These are phyloP conservation scores for Cinnamomum chago DNA, from an alignment of 164 flowering plant genomes.

Conservation along the genomic window DNA sequence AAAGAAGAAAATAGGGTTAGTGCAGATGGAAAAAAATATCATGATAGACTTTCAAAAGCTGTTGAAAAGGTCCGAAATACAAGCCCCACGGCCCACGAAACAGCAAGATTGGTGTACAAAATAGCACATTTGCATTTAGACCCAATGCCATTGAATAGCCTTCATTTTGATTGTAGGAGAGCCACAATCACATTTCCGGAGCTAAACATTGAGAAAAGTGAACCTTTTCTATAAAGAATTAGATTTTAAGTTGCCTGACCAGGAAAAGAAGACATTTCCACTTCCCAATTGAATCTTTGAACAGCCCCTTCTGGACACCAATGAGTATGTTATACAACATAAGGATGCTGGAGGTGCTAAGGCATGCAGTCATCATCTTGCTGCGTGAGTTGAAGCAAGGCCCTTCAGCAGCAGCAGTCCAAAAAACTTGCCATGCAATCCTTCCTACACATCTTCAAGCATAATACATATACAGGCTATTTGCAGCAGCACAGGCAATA, in stretches of 20 bases:
- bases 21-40: conserved; percentile 1
- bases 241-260: conserved; percentile 37
- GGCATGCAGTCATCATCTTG: conserved; percentile 27
- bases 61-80: conserved; percentile 6
- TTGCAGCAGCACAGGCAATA: conserved; percentile 99
- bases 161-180: conserved; percentile 34
- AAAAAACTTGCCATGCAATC: conserved; percentile 26
- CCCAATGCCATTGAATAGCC: background rate
- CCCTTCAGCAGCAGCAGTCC: conserved; percentile 38
- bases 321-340: conserved; percentile 16
- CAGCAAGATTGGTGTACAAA: conserved; percentile 1
- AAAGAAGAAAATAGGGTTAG: conserved; percentile 7
- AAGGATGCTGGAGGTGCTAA: conserved; percentile 23
- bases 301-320: conserved; percentile 29
- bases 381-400: conserved; percentile 22
- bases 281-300: conserved; percentile 33
- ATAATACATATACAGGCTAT: conserved; percentile 98
- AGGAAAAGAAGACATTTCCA: conserved; percentile 30
- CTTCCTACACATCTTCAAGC: conserved; percentile 45
- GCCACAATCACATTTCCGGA: conserved; percentile 50
- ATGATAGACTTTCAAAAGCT: conserved; percentile 7
- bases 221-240: conserved; percentile 38
- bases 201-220: conserved; percentile 44
- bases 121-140: background rate
- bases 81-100: conserved; percentile 1